phyloP scores from a whole-genome alignment of 1,139 yeast species.

The Suhomyces bolitotheri region DNA sequence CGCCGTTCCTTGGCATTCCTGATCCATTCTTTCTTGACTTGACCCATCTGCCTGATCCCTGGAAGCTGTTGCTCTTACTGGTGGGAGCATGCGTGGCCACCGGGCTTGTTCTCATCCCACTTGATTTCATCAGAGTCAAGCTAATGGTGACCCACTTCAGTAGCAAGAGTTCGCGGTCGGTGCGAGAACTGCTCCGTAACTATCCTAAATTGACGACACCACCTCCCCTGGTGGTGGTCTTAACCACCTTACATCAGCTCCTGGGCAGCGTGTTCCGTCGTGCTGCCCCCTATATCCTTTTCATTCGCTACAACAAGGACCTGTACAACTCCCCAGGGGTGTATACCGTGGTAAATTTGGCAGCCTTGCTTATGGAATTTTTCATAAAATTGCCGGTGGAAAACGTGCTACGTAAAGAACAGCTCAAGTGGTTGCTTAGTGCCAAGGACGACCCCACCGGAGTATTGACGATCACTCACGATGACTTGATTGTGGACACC shows the following conservation, averaged over 20 bases:
- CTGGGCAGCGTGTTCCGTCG: slow-evolving; percentile 62
- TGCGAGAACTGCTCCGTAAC: slow-evolving; percentile 40
- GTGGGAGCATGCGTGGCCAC: slow-evolving; percentile 73
- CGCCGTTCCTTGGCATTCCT: slow-evolving; percentile 82
- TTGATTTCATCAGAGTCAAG: slow-evolving; percentile 77
- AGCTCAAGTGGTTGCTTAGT: slow-evolving; percentile 58
- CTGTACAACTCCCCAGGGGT: slow-evolving; percentile 62
- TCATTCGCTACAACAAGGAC: slow-evolving; percentile 67
- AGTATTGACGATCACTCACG: slow-evolving; percentile 43
- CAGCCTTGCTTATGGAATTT: slow-evolving; percentile 64
- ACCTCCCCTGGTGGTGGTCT: slow-evolving; percentile 48
- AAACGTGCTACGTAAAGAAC: slow-evolving; percentile 81
- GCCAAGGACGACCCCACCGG: slow-evolving; percentile 36
- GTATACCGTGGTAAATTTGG: slow-evolving; percentile 53
- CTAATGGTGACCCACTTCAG: slow-evolving; percentile 63
- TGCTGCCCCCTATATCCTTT: slow-evolving; percentile 72
- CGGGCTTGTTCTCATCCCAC: slow-evolving; percentile 75
- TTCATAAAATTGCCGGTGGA: slow-evolving; percentile 84
- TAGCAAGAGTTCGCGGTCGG: slow-evolving; percentile 31
- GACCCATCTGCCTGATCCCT: slow-evolving; percentile 77
- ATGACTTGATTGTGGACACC: slow-evolving; percentile 53
- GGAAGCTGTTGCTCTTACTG: slow-evolving; percentile 64
- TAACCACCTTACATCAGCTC: slow-evolving; percentile 63
- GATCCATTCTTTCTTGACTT: slow-evolving; percentile 87
- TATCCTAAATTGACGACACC: slow-evolving; percentile 58